Evolutionary conservation across 306 rosid genomes (phyloP), one percentile per base, ranked within the genome.

Genomic region (Urtica urens): DNA sequence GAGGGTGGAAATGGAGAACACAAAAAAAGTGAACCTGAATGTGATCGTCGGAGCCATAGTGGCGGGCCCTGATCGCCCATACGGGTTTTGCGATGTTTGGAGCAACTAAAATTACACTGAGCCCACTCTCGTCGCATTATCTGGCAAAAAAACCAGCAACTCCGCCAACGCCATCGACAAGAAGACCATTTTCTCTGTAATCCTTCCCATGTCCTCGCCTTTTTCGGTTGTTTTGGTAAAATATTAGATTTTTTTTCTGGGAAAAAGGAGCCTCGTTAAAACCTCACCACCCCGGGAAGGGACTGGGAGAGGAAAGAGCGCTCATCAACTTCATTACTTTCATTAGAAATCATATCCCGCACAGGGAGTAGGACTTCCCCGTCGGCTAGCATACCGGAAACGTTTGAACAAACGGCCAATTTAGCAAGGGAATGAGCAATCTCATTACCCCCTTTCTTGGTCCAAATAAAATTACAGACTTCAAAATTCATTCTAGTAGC

Each of bases 1-100:
- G 94, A 42, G 96, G 96, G 45, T 80, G 96, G 96, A 83, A 78
- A 76, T 87, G 94, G 94, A 87, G 96, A 94, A 87, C 69, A 6
- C 71, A 6, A 15, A 66, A 7, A 83, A 80, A 62, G 74, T 94
- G 30, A 87, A 87, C 72, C 96, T 94, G 51, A 87, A 87, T 63
- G 76, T 64, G 22, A 6, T 87, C 65, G 69, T 73, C 21, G 96
- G 96, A 55, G 96, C 96, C 49, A 83, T 87, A 94, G 96, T 80
- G 65, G 96, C 93, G 43, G 96, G 96, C 28, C 96, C 96, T 11
- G 94, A 87, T 73, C 80, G 49, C 53, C 93, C 67, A 2, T 94
- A 87, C 3, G 94, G 96, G 29, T 87, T 87, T 77, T 93, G 35
- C 9, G 96, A 87, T 50, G 88, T 80, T 65, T 94, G 96, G 1